phyloP scores from a whole-genome alignment of 1,284 basidiomycete genomes.

The Dichomitus squalens region DNA sequence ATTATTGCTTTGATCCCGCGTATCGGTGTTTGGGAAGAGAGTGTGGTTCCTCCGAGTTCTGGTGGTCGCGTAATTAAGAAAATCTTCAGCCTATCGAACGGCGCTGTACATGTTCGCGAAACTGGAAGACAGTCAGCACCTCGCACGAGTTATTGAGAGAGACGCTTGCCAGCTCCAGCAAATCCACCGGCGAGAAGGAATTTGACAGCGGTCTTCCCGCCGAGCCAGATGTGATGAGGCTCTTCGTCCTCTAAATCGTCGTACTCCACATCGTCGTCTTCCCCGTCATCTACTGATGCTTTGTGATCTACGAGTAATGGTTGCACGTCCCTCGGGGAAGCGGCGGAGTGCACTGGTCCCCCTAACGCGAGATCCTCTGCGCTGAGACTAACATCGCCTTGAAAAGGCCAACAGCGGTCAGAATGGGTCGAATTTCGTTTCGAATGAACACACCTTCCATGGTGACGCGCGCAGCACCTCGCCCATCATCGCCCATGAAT shows the following conservation, averaged over 20 bases:
- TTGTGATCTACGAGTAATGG: slow-evolving; percentile 32
- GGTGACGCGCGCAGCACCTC: slow-evolving; percentile 77
- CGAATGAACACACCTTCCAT: slow-evolving; percentile 74
- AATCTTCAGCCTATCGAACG: slow-evolving; percentile 96
- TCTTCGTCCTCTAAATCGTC: slow-evolving; percentile 53
- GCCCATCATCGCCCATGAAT: slow-evolving; percentile 74
- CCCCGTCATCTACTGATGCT: slow-evolving; percentile 33
- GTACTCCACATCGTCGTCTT: slow-evolving; percentile 41
- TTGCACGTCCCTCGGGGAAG: slow-evolving; percentile 26
- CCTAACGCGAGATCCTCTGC: slow-evolving; percentile 55
- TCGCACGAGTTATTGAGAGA: neutral
- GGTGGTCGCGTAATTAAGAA: slow-evolving; percentile 90
- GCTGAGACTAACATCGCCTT: slow-evolving; percentile 76
- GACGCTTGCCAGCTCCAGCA: slow-evolving; percentile 81
- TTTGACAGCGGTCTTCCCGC: slow-evolving; percentile 77
- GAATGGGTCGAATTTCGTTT: neutral
- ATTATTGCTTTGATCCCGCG: slow-evolving; percentile 71
- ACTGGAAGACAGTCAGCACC: slow-evolving; percentile 48
- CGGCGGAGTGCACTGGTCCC: slow-evolving; percentile 18
- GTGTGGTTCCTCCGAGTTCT: slow-evolving; percentile 59
- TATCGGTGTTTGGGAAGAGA: slow-evolving; percentile 48
- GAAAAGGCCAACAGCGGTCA: slow-evolving; percentile 22
- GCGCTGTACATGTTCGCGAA: slow-evolving; percentile 94
- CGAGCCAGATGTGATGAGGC: slow-evolving; percentile 66
- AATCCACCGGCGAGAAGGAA: slow-evolving; percentile 94